Base-by-base conservation (phyloP, 768 basidiomycete species). In the Tricholoma sp. region DNA sequence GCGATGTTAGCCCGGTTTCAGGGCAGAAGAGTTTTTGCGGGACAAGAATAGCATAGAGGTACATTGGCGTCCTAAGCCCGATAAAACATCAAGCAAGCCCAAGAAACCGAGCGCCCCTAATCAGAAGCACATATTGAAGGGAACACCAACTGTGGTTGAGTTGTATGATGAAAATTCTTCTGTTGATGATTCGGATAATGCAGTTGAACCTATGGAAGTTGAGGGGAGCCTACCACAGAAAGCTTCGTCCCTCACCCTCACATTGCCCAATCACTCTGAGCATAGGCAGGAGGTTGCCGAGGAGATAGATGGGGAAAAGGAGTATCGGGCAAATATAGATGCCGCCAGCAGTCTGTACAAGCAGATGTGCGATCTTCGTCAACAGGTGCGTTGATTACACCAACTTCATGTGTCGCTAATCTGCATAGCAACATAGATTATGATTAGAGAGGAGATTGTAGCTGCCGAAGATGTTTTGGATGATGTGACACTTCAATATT, bases 401-500 rank as follows among this genome's bases (percentile, higher is more conserved):
- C 51, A 22, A 18, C 59, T 55, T 21, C 21, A 43, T 29, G 2
- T 2, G 32, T 50, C 24, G 43, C 22, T 37, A 31, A 32, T 22
- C 32, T 24, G 2, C 39, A 8, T 29, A 52, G 18, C n/a, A 29
- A 53, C 59, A 52, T 49, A 74, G 74, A 66, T 78, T 6, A 66
- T 67, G 59, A 54, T 43, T 3, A 58, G 59, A 35, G 60, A 71
- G 32, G 52, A 63, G 16, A 54, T 74, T 49, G 52, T 57, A 19
- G 54, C 60, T n/a, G 63, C 67, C 31, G 62, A 71, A 24, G 71
- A 73, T 16, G 63, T 76, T 31, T 67, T 77, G 21, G 68, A 68
- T 8, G 72, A 77, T 57, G 68, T 67, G 31, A 66, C 66, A 11
- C 55, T 82, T 39, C 63, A 75, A 61, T 63, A 63, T 21, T 57